These are phyloP conservation scores for Geranium incanum DNA, from an alignment of 441 rosid species.

Conservation along the genomic window DNA sequence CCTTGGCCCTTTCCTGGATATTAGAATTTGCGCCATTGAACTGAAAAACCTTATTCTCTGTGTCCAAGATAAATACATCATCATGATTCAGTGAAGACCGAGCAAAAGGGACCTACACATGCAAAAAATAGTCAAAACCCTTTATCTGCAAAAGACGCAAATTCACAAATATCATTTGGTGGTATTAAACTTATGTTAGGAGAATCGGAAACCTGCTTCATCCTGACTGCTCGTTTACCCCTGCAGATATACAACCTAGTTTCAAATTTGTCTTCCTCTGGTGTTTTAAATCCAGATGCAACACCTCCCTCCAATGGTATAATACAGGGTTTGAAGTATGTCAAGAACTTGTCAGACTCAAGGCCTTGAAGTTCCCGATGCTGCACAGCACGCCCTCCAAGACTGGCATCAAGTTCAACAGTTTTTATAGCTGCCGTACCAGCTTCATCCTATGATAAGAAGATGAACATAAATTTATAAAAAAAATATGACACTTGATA, in stretches of 20 bases:
- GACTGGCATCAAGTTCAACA: slow-evolving; percentile 84
- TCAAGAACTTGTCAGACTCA: slow-evolving; percentile 90
- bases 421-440: slow-evolving; percentile 96
- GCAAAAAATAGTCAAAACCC: not conserved
- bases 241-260: slow-evolving; percentile 72
- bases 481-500: not conserved
- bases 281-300: slow-evolving; percentile 81
- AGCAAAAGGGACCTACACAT: slow-evolving; percentile 76
- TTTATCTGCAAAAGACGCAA: not conserved
- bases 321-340: slow-evolving; percentile 93
- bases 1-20: slow-evolving; percentile 97
- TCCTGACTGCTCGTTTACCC: slow-evolving; percentile 77
- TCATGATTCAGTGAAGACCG: slow-evolving; percentile 95
- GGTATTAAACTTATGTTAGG: not conserved
- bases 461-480: not conserved
- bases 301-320: slow-evolving; percentile 95
- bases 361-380: slow-evolving; percentile 94
- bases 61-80: slow-evolving; percentile 90
- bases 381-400: slow-evolving; percentile 98
- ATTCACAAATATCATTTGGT: too few species aligned
- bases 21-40: slow-evolving; percentile 96
- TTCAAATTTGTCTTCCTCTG: slow-evolving; percentile 81
- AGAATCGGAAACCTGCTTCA: slow-evolving; percentile 70
- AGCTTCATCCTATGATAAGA: slow-evolving; percentile 68
- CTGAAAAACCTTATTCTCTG: slow-evolving; percentile 73